Conservation (phyloP, 768 basidiomycete genomes). For the Russula sp. region DNA sequence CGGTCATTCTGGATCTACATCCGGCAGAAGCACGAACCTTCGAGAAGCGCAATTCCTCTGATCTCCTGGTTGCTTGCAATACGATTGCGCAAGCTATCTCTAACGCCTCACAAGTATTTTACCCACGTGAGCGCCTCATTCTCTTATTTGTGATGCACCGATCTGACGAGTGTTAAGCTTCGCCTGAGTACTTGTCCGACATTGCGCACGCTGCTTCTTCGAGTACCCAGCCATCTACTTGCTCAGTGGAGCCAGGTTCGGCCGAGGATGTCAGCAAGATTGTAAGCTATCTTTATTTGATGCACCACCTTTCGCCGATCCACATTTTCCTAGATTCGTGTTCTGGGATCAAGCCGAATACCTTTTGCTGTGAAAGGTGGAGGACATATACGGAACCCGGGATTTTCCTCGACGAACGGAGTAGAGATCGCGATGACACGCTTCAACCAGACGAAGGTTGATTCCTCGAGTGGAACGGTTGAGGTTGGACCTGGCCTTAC, state of each 20-base stretch:
- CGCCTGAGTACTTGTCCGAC: constrained; percentile 18
- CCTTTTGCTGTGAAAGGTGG: constrained; percentile 8
- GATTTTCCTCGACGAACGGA: constrained; percentile 34
- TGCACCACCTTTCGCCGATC: background rate
- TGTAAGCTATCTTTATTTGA: constrained; percentile 19
- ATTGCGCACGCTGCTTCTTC: constrained; percentile 6
- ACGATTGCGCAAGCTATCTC: constrained; percentile 6
- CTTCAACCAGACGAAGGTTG: constrained; percentile 22
- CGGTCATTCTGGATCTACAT: background rate
- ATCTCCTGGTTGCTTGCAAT: background rate
- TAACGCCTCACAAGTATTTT: constrained; percentile 4
- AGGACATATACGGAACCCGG: constrained; percentile 21
- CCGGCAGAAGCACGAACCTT: too few species aligned
- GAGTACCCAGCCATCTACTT: constrained; percentile 15
- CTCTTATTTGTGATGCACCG: background rate
- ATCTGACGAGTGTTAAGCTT: background rate
- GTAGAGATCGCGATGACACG: constrained; percentile 33
- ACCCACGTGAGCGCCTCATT: background rate
- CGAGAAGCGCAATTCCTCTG: background rate
- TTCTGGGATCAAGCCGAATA: background rate
- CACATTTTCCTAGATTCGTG: background rate
- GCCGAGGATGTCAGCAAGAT: constrained; percentile 24
- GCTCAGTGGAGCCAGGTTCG: constrained; percentile 28
- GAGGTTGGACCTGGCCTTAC: background rate
- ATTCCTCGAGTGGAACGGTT: background rate